Evolutionary conservation across 345 rosid genomes (phyloP).

Genomic region (Pugionium cornutum): DNA sequence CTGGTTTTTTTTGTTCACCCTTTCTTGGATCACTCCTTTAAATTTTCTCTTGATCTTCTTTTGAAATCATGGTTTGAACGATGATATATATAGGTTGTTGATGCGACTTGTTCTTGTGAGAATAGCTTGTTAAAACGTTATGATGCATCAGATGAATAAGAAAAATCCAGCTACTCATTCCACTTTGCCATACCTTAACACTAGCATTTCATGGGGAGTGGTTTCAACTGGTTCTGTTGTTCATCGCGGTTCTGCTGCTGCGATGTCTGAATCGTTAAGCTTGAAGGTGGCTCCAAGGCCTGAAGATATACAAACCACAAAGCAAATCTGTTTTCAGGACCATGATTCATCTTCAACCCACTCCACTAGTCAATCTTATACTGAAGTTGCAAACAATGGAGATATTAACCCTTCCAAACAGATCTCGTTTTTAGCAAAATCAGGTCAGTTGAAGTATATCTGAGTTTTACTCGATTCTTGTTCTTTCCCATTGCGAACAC

Average conservation of each 20-base stretch:
- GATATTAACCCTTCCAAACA: conserved; percentile 44
- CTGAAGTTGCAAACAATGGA: conserved; percentile 56
- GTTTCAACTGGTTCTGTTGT: conserved; percentile 30
- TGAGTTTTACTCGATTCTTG: not conserved
- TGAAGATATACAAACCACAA: conserved; percentile 41
- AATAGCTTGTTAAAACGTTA: conserved; percentile 20
- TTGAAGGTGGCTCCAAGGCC: conserved; percentile 51
- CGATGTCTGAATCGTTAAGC: conserved; percentile 43
- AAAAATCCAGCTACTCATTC: conserved; percentile 34
- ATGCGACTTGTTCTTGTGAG: not conserved
- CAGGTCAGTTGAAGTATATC: conserved; percentile 31
- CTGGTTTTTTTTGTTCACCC: not conserved
- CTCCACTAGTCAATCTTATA: conserved; percentile 66
- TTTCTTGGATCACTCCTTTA: not conserved
- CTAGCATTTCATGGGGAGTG: conserved; percentile 47
- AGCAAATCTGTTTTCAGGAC: conserved; percentile 59
- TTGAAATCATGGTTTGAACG: not conserved
- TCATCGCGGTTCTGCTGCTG: no score
- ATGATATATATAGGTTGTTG: conserved; percentile 21
- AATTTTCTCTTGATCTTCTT: not conserved
- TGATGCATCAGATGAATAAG: conserved; percentile 45
- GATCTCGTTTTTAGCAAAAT: conserved; percentile 32
- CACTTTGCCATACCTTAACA: conserved; percentile 40
- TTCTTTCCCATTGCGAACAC: not conserved
- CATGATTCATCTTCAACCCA: conserved; percentile 76